Percentiles rank a stretch among this genome's conserved stretches.
phyloP scores from a whole-genome alignment of 208 protist species.

The Trypanosoma mega region DNA sequence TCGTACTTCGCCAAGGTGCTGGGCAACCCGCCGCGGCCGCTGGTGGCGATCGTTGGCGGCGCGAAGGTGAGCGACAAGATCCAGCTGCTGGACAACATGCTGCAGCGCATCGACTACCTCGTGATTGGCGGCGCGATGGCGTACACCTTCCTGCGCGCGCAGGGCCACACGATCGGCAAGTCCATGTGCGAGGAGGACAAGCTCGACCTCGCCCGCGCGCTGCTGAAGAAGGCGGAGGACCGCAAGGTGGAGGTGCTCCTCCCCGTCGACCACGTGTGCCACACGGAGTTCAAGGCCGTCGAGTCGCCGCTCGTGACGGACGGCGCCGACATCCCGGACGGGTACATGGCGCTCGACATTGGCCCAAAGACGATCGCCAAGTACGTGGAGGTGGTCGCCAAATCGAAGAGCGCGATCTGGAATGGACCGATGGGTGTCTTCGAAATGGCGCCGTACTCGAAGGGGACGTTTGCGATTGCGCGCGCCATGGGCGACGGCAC shows the following conservation, averaged over 20 bases:
- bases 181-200: conserved; percentile 95
- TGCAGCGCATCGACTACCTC: conserved; percentile 97
- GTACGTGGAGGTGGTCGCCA: conserved; percentile 78
- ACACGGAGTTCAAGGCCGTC: conserved; percentile 90
- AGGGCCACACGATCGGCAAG: conserved; percentile 90
- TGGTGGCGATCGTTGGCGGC: conserved; percentile 97
- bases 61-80: conserved; percentile 99
- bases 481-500: conserved; percentile 74
- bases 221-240: conserved; percentile 95
- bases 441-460: conserved; percentile 96
- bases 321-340: conserved; percentile 71
- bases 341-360: conserved; percentile 96
- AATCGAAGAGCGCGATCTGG: conserved; percentile 95
- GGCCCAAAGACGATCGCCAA: conserved; percentile 90
- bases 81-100: conserved; percentile 98
- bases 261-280: conserved; percentile 96
- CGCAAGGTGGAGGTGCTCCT: conserved; percentile 97
- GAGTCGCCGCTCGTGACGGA: conserved; percentile 71
- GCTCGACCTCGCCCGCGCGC: conserved; percentile 64
- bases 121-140: conserved; percentile 99
- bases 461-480: conserved; percentile 91
- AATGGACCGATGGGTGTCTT: conserved; percentile 98
- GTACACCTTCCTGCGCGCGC: conserved; percentile 96
- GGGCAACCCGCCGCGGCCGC: conserved; percentile 73
- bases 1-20: conserved; percentile 96